Base-by-base conservation (phyloP, 2,329 filamentous ascomycete species). In the Simplicillium aogashimaense region DNA sequence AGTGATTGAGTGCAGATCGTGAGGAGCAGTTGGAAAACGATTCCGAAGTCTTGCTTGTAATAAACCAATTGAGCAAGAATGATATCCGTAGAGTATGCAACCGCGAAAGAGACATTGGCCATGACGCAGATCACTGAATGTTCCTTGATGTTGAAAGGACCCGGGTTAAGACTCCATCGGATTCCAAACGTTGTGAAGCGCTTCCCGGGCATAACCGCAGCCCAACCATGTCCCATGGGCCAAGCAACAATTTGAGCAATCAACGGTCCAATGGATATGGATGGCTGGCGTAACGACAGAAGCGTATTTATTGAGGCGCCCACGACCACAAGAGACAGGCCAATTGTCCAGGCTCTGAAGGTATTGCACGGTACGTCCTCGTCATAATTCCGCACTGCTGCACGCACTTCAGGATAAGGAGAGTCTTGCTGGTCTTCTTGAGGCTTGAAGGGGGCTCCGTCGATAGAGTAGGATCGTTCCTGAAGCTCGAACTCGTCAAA, bases 31-130 rank as follows among this genome's bases (percentile, higher is more conserved):
- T 85, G 78, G 52, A 82, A 86, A 2, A 65, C 47, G 46, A 83
- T 67, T 15, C 81, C 80, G 51, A 83, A 83, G 43, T 79, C 65
- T 50, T 84, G 73, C 54, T 81, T 77, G 54, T 87, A 87, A 50
- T 86, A 86, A 13, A 81, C 70, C 14, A 76, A 62, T 58, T 86
- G 81, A 0, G 82, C 82, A 2, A 86, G 65, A 35, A 88, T 73
- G 25, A 86, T 80, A 48, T 87, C 83, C 1, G 82, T 86, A 1
- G 81, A 81, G 50, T 87, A 87, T 3, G 81, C 79, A 6, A 72
- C 77, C 37, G 65, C 79, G 47, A 85, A 83, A 5, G 80, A 78
- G 6, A 84, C 79, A 53, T 82, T 77, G 13, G 83, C 81, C 76
- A 82, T 82, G 47, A 82, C 74, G 14, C 78, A 74, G 42, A 84